Conservation (phyloP, 2,329 filamentous ascomycete species). For the Talaromyces sp. region DNA sequence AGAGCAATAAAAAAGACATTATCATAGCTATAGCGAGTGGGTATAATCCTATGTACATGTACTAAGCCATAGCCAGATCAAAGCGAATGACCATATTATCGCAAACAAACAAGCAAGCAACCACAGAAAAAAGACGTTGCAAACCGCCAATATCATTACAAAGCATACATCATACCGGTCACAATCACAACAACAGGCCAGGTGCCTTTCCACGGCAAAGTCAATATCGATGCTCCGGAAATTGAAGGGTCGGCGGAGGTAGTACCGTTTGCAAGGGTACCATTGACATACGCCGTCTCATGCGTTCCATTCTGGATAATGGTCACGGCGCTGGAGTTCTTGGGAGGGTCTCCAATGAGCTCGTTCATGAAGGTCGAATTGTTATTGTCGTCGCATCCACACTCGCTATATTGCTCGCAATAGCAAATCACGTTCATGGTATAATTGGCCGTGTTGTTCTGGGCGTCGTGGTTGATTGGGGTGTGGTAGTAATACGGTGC, state of each 20-base stretch:
- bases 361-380: conserved; percentile 43
- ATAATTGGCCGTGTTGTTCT: conserved; percentile 43
- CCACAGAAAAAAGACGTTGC: neutral
- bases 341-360: conserved; percentile 39
- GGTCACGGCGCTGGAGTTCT: conserved; percentile 38
- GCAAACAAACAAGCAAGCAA: neutral
- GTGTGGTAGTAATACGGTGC: conserved; percentile 49
- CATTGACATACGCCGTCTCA: conserved; percentile 45
- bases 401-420: conserved; percentile 53
- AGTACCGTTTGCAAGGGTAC: conserved; percentile 46
- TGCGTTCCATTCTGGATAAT: conserved; percentile 41
- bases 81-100: neutral
- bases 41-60: conserved; percentile 7
- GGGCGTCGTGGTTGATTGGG: conserved; percentile 28
- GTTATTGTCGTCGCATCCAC: conserved; percentile 55
- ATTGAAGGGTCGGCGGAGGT: conserved; percentile 33
- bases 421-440: conserved; percentile 55
- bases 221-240: conserved; percentile 22
- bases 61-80: neutral
- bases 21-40: conserved; percentile 7
- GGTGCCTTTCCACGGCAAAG: conserved; percentile 38
- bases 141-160: conserved; percentile 22
- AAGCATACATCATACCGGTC: conserved; percentile 29
- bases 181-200: conserved; percentile 42
- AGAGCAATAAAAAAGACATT: neutral